These are phyloP conservation scores for Geum urbanum DNA, from an alignment of 306 rosid genomes.

Conservation along the genomic window DNA sequence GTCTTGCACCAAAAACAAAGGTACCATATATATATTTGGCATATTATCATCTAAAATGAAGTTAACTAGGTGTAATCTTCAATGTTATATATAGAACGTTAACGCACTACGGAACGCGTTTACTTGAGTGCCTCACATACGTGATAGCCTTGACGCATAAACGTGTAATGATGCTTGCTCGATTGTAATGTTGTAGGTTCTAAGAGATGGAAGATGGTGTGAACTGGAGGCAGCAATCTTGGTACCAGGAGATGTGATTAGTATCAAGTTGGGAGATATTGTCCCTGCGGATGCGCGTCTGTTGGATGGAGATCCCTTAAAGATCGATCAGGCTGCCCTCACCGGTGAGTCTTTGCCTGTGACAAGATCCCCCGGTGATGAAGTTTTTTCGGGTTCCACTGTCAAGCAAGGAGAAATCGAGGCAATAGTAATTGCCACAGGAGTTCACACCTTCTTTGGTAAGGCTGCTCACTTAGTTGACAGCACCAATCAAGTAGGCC, in stretches of 20 bases:
- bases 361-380: constrained; percentile 50
- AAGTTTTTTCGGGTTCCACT: constrained; percentile 85
- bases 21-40: constrained; percentile 21
- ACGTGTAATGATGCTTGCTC: not conserved
- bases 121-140: too few relatives aligned
- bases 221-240: constrained; percentile 75
- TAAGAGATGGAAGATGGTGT: constrained; percentile 83
- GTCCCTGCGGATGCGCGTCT: constrained; percentile 91
- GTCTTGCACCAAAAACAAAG: constrained; percentile 94
- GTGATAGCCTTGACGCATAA: too few relatives aligned
- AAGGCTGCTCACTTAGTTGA: constrained; percentile 95
- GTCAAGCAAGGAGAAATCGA: constrained; percentile 93
- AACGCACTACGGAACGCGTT: too few relatives aligned
- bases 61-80: not conserved
- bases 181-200: constrained; percentile 35
- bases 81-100: too few relatives aligned
- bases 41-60: not conserved
- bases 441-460: constrained; percentile 91
- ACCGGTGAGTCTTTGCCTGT: constrained; percentile 86
- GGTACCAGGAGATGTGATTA: constrained; percentile 81
- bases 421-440: constrained; percentile 91
- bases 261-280: constrained; percentile 82
- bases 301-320: constrained; percentile 70
- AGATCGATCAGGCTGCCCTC: constrained; percentile 87
- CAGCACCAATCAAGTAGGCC: constrained; percentile 71